Evolutionary conservation across 169 alveolate species (phyloP).

Genomic region (Plasmodium yoelii): DNA sequence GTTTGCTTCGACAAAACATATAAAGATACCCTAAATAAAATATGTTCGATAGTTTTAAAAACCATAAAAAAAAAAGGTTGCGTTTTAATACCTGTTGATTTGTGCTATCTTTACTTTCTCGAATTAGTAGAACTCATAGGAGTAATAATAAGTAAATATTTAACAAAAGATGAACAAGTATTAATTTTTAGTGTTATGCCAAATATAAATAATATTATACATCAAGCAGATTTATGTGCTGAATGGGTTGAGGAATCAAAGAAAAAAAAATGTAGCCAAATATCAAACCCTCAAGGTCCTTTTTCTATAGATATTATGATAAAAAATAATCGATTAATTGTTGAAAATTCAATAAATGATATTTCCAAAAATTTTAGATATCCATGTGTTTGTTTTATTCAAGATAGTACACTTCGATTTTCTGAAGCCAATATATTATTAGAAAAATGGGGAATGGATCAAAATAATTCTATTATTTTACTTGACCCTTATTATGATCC

Average conservation of each 20-base stretch:
- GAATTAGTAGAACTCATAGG: conserved; percentile 69
- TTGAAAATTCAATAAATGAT: conserved; percentile 59
- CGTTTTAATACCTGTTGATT: conserved; percentile 64
- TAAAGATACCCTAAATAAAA: conserved; percentile 52
- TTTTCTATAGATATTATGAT: conserved; percentile 70
- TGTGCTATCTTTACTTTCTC: conserved; percentile 43
- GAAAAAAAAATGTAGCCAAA: conserved; percentile 64
- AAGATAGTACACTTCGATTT: conserved; percentile 61
- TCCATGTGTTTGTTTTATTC: conserved; percentile 76
- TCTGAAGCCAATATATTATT: conserved; percentile 47
- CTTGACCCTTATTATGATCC: conserved; percentile 64
- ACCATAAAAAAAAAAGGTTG: conserved; percentile 71
- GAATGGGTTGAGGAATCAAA: conserved; percentile 77
- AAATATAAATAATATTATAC: conserved; percentile 42
- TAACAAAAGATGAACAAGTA: conserved; percentile 68
- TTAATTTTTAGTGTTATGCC: conserved; percentile 33
- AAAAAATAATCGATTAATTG: conserved; percentile 58
- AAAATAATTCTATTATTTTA: conserved; percentile 46
- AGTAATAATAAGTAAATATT: conserved; percentile 56
- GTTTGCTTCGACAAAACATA: conserved; percentile 30
- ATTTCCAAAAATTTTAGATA: conserved; percentile 35
- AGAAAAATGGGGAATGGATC: conserved; percentile 61
- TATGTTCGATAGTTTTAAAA: conserved; percentile 59
- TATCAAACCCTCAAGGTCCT: conserved; percentile 53
- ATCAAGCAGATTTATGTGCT: conserved; percentile 62